These are phyloP conservation scores for Paraglomus occultum DNA, from an alignment of 192 early-diverging fungal species.

Conservation along the genomic window DNA sequence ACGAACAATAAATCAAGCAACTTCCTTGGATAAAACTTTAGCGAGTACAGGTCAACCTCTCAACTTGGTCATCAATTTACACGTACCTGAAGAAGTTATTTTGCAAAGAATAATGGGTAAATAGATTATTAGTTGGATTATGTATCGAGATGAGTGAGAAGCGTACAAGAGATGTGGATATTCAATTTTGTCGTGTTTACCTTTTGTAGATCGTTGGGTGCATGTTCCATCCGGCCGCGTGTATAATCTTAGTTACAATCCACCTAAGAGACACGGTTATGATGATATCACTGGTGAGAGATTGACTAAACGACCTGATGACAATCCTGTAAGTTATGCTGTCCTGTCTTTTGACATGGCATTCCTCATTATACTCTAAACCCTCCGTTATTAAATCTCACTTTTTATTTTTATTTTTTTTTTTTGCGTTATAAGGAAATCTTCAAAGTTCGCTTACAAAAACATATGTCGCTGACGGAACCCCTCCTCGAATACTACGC, in stretches of 20 bases:
- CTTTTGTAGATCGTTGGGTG: conserved; percentile 81
- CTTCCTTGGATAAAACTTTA: conserved; percentile 63
- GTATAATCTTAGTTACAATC: conserved; percentile 93
- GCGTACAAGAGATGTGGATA: not conserved
- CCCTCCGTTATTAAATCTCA: not conserved
- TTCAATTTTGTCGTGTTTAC: not conserved
- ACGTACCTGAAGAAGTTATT: conserved; percentile 89
- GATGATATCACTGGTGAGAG: conserved; percentile 97
- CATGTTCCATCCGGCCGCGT: conserved; percentile 89
- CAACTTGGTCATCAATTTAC: conserved; percentile 84
- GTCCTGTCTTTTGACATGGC: not conserved
- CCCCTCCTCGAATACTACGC: conserved; percentile 88
- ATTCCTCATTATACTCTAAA: not conserved
- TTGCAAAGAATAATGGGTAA: conserved; percentile 82
- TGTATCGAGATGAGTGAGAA: too few relatives aligned
- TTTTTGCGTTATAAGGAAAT: conserved; percentile 54
- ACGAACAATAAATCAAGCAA: conserved; percentile 79
- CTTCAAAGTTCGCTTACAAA: conserved; percentile 72
- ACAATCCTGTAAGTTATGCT: conserved; percentile 60
- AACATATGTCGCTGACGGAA: conserved; percentile 73
- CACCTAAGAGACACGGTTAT: conserved; percentile 71
- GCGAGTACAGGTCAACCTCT: conserved; percentile 57
- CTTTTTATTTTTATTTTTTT: conserved; percentile 11
- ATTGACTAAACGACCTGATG: conserved; percentile 82
- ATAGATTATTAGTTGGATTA: not conserved